phyloP scores from a whole-genome alignment of 306 rosid species.

The Vachellia pachyceras region DNA sequence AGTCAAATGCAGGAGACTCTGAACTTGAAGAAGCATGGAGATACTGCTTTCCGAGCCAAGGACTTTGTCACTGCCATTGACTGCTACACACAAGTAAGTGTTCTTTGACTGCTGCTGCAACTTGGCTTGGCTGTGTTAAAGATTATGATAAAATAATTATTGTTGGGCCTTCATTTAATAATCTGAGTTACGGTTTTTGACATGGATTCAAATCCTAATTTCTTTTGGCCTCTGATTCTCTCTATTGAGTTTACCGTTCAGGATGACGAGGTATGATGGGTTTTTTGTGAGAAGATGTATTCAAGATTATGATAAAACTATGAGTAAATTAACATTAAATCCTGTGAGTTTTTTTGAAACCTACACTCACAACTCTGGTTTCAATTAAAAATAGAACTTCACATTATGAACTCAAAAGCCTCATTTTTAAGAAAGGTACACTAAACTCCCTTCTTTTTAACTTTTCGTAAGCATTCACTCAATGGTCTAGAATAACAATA shows the following conservation, averaged over 20 bases:
- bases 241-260: not conserved
- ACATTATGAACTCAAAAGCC: not conserved
- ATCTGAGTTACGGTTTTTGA: not conserved
- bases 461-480: not conserved
- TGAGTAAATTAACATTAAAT: not conserved
- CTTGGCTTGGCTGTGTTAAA: constrained; percentile 21
- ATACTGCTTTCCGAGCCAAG: constrained; percentile 86
- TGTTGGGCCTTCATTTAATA: not conserved
- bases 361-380: not conserved
- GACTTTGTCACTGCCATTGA: constrained; percentile 77
- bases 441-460: not conserved
- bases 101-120: constrained; percentile 6
- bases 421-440: not conserved
- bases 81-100: constrained; percentile 84
- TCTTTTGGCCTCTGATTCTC: not conserved
- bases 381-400: not conserved
- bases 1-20: constrained; percentile 94
- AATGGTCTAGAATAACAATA: no score
- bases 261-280: not conserved
- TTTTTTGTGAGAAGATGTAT: no score
- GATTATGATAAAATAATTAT: not conserved
- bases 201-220: not conserved
- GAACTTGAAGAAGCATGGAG: constrained; percentile 91
- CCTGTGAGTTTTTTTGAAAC: not conserved
- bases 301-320: no score